These are phyloP conservation scores for Acanthamoeba royreba DNA, from an alignment of 208 protist genomes.

Conservation along the genomic window DNA sequence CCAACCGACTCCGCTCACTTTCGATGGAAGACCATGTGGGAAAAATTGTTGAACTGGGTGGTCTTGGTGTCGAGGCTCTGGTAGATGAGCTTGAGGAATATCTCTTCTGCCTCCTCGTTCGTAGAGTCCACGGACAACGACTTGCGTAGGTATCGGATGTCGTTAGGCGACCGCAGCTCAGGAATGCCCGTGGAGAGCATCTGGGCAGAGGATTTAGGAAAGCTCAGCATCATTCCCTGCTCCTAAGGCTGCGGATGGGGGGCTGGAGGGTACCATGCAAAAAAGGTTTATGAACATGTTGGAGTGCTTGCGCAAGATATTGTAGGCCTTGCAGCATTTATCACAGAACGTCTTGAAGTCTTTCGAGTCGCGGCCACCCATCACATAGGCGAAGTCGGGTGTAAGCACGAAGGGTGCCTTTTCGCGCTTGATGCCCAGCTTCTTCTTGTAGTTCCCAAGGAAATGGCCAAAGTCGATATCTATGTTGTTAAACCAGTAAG, in stretches of 20 bases:
- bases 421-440: slow-evolving; percentile 64
- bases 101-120: slow-evolving; percentile 43
- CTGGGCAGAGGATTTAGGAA: background rate
- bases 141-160: slow-evolving; percentile 62
- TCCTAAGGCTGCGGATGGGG: too few relatives aligned
- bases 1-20: background rate
- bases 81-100: slow-evolving; percentile 61
- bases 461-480: slow-evolving; percentile 91
- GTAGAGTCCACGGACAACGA: slow-evolving; percentile 14
- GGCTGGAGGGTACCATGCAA: slow-evolving; percentile 54
- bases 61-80: slow-evolving; percentile 57
- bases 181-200: slow-evolving; percentile 75
- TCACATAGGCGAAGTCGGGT: slow-evolving; percentile 77
- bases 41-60: slow-evolving; percentile 65
- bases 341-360: slow-evolving; percentile 70
- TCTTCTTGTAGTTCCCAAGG: slow-evolving; percentile 82
- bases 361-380: slow-evolving; percentile 79
- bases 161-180: slow-evolving; percentile 65
- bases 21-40: slow-evolving; percentile 57
- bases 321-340: slow-evolving; percentile 74
- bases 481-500: background rate
- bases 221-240: too few relatives aligned
- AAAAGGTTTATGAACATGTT: slow-evolving; percentile 84
- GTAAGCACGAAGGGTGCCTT: slow-evolving; percentile 84
- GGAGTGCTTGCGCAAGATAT: slow-evolving; percentile 75